Evolutionary conservation across 2,329 filamentous ascomycete species (phyloP).

Genomic region (Stachybotrys elegans): DNA sequence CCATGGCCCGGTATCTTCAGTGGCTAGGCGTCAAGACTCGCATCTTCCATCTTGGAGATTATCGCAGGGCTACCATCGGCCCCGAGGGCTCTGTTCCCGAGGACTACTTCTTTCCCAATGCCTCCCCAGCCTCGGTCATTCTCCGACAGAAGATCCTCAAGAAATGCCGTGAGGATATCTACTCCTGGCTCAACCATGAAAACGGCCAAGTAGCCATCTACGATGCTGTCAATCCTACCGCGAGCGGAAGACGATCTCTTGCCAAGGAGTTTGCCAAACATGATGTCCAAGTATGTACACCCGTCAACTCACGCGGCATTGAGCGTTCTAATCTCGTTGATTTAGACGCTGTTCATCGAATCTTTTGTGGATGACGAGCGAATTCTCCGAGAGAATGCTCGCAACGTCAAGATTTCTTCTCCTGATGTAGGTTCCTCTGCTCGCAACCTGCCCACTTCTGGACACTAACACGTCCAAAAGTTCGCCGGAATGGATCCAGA

Average conservation of each 20-base stretch:
- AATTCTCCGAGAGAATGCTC: slow-evolving; percentile 93
- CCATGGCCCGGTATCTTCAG: slow-evolving; percentile 85
- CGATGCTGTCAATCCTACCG: slow-evolving; percentile 92
- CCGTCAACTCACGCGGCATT: not conserved
- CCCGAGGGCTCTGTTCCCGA: slow-evolving; percentile 81
- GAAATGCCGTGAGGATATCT: slow-evolving; percentile 95
- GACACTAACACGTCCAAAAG: slow-evolving; percentile 33
- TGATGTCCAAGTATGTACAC: slow-evolving; percentile 67
- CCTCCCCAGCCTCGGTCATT: slow-evolving; percentile 86
- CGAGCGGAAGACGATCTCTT: slow-evolving; percentile 73
- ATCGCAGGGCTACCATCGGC: slow-evolving; percentile 85
- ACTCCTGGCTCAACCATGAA: slow-evolving; percentile 91
- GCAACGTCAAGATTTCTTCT: slow-evolving; percentile 95
- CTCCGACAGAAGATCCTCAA: slow-evolving; percentile 95
- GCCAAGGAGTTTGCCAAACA: slow-evolving; percentile 98
- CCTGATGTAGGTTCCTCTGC: slow-evolving; percentile 71
- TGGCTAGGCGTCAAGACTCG: slow-evolving; percentile 98
- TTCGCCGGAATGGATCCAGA: slow-evolving; percentile 89
- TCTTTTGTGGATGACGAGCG: slow-evolving; percentile 89
- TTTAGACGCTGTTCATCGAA: slow-evolving; percentile 89
- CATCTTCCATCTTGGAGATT: slow-evolving; percentile 96
- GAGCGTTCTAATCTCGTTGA: not conserved
- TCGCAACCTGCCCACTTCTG: too few relatives aligned
- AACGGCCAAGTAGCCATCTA: slow-evolving; percentile 98
- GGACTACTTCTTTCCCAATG: slow-evolving; percentile 97